These are phyloP conservation scores for Dendryphion nanum DNA, from an alignment of 2,329 filamentous ascomycete genomes.

Conservation along the genomic window DNA sequence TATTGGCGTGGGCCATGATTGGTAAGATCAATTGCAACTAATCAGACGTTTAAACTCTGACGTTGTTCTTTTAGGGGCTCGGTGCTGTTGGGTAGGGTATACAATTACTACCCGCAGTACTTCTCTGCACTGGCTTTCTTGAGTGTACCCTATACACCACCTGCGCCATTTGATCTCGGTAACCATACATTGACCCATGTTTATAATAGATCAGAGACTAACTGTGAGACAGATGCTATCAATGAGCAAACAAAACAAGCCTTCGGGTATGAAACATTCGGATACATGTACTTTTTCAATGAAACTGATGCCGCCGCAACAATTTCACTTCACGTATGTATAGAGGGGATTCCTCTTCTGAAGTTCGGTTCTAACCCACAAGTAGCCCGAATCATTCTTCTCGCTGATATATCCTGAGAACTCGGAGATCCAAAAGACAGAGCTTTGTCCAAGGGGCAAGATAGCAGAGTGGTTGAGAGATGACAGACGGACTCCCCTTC, in stretches of 20 bases:
- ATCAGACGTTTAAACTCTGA: too few relatives aligned
- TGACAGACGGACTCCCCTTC: not conserved
- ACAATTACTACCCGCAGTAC: constrained; percentile 2
- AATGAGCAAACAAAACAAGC: constrained; percentile 1
- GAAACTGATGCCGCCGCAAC: not conserved
- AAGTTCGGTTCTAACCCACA: not conserved
- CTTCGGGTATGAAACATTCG: constrained; percentile 6
- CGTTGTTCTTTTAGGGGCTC: too few relatives aligned
- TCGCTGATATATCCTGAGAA: constrained; percentile 2
- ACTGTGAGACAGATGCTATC: constrained; percentile 2
- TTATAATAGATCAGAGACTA: not conserved
- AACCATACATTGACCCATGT: too few relatives aligned
- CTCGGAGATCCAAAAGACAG: not conserved
- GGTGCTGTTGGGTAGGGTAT: constrained; percentile 4
- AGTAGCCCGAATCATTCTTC: not conserved
- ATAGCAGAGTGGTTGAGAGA: not conserved
- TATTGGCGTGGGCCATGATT: constrained; percentile 11
- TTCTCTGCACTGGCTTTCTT: not conserved
- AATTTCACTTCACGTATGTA: not conserved
- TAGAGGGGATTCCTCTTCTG: not conserved
- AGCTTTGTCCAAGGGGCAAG: constrained; percentile 2
- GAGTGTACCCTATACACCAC: not conserved
- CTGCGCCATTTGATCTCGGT: not conserved
- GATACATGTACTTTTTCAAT: constrained; percentile 8
- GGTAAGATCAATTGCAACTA: constrained; percentile 1